Evolutionary conservation across 1,139 yeast species (phyloP).

Genomic region (Arxiozyma heterogenica): DNA sequence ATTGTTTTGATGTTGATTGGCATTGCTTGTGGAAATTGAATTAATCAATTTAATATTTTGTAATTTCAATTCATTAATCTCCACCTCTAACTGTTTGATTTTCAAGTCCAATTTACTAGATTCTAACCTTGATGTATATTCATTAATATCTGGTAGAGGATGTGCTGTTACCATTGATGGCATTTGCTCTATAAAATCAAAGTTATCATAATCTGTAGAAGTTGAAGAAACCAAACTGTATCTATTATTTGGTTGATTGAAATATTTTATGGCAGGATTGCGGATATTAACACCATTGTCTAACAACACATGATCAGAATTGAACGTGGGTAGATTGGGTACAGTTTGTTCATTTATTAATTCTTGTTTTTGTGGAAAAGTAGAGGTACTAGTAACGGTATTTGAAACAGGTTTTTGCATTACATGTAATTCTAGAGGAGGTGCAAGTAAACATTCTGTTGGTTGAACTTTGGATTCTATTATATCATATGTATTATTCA

Average conservation of each 20-base stretch:
- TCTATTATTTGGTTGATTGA: constrained; percentile 16
- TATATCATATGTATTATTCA: neutral
- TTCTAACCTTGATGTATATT: constrained; percentile 5
- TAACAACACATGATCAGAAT: neutral
- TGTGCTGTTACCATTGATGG: neutral
- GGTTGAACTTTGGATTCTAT: neutral
- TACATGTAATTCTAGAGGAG: constrained; percentile 1
- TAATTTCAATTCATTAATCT: constrained; percentile 26
- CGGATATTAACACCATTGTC: constrained; percentile 15
- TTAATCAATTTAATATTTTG: constrained; percentile 29
- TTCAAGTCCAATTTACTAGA: constrained; percentile 20
- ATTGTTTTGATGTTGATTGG: constrained; percentile 6
- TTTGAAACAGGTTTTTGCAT: neutral
- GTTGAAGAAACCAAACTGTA: constrained; percentile 28
- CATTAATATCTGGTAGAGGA: neutral
- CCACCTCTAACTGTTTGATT: constrained; percentile 28
- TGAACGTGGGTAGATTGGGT: constrained; percentile 2
- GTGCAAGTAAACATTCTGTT: neutral
- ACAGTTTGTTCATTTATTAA: neutral
- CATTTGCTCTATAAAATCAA: constrained; percentile 15
- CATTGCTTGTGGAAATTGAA: constrained; percentile 22
- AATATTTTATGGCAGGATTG: constrained; percentile 3
- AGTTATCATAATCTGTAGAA: constrained; percentile 23
- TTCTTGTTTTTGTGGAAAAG: neutral
- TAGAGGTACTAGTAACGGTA: neutral